phyloP scores from a whole-genome alignment of 352 stramenopile species.

The Phytophthora vignae region DNA sequence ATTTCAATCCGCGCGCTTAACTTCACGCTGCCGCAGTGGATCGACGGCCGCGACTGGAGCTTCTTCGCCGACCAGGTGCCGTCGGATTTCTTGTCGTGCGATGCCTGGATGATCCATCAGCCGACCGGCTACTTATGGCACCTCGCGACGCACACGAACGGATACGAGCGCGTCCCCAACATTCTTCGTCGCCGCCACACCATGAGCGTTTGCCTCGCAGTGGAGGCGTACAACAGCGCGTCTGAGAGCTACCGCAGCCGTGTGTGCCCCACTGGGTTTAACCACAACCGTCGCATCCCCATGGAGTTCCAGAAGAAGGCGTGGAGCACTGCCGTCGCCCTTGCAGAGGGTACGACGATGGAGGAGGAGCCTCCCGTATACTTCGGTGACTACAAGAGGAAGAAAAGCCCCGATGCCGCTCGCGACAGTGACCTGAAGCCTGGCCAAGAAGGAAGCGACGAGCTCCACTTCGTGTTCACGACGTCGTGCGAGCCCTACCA shows the following conservation, averaged over 20 bases:
- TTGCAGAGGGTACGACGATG: conserved; percentile 40
- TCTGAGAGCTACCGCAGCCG: conserved; percentile 57
- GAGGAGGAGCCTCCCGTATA: conserved; percentile 42
- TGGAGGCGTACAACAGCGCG: conserved; percentile 80
- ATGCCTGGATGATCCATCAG: conserved; percentile 75
- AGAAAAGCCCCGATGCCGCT: conserved; percentile 20
- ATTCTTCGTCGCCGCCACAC: conserved; percentile 81
- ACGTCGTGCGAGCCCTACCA: conserved; percentile 69
- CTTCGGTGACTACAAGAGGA: conserved; percentile 61
- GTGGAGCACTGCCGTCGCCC: conserved; percentile 58
- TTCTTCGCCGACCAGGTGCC: conserved; percentile 74
- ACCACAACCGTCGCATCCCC: conserved; percentile 69
- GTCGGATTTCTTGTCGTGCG: conserved; percentile 72
- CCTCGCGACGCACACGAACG: conserved; percentile 75
- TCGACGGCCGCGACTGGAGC: conserved; percentile 77
- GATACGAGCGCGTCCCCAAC: conserved; percentile 80
- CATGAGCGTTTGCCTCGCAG: conserved; percentile 74
- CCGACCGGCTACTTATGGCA: conserved; percentile 69
- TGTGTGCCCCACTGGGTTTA: conserved; percentile 72
- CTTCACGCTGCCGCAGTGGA: conserved; percentile 80
- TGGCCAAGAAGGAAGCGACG: conserved; percentile 56
- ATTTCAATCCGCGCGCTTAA: conserved; percentile 79
- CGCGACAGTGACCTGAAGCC: conserved; percentile 31
- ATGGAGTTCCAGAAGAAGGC: conserved; percentile 59
- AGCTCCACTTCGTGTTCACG: conserved; percentile 83